Percentiles rank a stretch among this genome's conserved stretches.
Conservation (phyloP, 352 stramenopile genomes). For the Globisporangium barbulae region DNA sequence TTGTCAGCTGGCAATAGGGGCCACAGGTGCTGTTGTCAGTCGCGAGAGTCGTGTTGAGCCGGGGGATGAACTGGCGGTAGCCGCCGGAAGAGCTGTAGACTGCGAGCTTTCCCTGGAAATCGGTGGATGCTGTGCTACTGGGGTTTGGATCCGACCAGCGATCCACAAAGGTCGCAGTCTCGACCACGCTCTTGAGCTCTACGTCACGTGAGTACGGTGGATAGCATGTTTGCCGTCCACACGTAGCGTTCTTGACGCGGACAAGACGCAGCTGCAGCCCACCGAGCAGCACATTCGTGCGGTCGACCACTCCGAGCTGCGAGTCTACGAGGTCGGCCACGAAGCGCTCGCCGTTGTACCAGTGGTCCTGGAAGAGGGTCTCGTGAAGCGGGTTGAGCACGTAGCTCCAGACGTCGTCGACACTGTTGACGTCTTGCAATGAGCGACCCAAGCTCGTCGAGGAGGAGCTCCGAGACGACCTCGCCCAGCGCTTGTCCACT, state of each 20-base stretch:
- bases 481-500: constrained; percentile 12
- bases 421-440: constrained; percentile 32
- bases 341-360: constrained; percentile 61
- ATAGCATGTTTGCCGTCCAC: constrained; percentile 25
- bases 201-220: constrained; percentile 27
- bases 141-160: constrained; percentile 22
- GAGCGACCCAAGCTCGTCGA: constrained; percentile 9
- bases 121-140: background rate
- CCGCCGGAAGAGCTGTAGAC: constrained; percentile 24
- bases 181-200: constrained; percentile 23
- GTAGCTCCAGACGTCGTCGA: constrained; percentile 58
- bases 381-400: constrained; percentile 36
- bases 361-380: constrained; percentile 43
- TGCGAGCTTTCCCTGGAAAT: constrained; percentile 27
- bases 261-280: constrained; percentile 50
- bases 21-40: constrained; percentile 21
- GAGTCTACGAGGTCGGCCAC: constrained; percentile 34
- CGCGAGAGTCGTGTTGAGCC: constrained; percentile 7
- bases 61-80: constrained; percentile 26
- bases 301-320: constrained; percentile 47
- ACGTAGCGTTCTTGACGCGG: constrained; percentile 33
- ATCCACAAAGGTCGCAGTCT: constrained; percentile 23
- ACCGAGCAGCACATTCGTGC: constrained; percentile 53
- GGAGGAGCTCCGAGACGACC: background rate
- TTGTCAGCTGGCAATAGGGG: constrained; percentile 33